These are phyloP conservation scores for Fonsecaea multimorphosa DNA, from an alignment of 2,329 filamentous ascomycete species.

Conservation along the genomic window DNA sequence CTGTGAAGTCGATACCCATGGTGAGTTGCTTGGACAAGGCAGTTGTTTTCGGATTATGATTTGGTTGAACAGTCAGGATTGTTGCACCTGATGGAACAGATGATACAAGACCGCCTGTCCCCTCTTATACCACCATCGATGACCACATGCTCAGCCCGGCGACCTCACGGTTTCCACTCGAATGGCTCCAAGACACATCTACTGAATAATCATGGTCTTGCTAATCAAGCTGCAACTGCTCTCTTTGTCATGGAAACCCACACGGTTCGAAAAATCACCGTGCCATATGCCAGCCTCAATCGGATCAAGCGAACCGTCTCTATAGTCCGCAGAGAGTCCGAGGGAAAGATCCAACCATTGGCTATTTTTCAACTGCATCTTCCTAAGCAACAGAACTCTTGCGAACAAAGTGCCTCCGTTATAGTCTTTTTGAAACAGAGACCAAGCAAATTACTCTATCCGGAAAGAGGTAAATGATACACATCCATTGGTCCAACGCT, in stretches of 20 bases:
- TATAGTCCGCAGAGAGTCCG: neutral
- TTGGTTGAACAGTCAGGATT: neutral
- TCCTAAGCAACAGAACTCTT: neutral
- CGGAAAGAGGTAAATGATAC: conserved; percentile 22
- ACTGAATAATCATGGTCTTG: conserved; percentile 8
- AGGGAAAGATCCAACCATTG: neutral
- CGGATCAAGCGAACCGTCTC: neutral
- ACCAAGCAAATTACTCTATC: conserved; percentile 15
- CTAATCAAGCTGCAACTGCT: conserved; percentile 18
- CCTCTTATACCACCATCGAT: neutral
- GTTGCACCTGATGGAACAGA: neutral
- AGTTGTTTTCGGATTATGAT: neutral
- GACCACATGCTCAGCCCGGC: neutral
- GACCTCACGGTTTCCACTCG: neutral
- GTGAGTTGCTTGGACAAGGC: neutral
- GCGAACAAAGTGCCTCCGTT: neutral
- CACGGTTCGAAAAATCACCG: too few relatives aligned
- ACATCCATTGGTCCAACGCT: neutral
- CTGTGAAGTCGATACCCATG: conserved; percentile 35
- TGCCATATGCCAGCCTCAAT: neutral
- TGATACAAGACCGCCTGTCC: neutral
- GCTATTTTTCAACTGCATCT: neutral
- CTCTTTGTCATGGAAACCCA: neutral
- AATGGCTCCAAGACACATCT: neutral
- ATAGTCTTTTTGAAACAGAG: neutral